Evolutionary conservation across 345 rosid species (phyloP).

Genomic region (Boechera stricta): DNA sequence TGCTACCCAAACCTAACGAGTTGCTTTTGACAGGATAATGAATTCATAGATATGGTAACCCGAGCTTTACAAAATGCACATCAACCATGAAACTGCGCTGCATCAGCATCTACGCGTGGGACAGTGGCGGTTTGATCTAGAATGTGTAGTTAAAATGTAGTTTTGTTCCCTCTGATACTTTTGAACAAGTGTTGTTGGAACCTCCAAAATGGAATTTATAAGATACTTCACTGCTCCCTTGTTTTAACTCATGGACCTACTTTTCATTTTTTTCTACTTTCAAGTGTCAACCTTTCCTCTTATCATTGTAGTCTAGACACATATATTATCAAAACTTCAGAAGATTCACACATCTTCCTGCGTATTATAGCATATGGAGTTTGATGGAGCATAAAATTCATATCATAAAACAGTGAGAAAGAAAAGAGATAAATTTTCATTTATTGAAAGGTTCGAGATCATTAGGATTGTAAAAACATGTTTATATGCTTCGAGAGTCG

Average conservation of each 20-base stretch:
- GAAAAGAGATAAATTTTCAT: no score
- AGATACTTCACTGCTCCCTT: conserved; percentile 21
- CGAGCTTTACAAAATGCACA: conserved; percentile 75
- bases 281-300: neutral
- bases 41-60: conserved; percentile 78
- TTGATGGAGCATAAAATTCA: neutral
- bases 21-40: conserved; percentile 61
- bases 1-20: conserved; percentile 22
- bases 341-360: neutral
- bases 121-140: conserved; percentile 26
- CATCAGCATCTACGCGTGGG: conserved; percentile 15
- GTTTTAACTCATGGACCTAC: conserved; percentile 7
- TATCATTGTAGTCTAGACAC: neutral
- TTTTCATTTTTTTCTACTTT: conserved; percentile 3
- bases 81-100: conserved; percentile 48
- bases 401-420: neutral
- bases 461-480: neutral
- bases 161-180: conserved; percentile 26
- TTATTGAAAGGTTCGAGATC: neutral
- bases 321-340: neutral
- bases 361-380: neutral
- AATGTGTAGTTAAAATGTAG: conserved; percentile 40
- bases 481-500: neutral
- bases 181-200: conserved; percentile 40
- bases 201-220: conserved; percentile 21